phyloP scores from a whole-genome alignment of 352 stramenopile genomes.

The Globisporangium paroecandrum region DNA sequence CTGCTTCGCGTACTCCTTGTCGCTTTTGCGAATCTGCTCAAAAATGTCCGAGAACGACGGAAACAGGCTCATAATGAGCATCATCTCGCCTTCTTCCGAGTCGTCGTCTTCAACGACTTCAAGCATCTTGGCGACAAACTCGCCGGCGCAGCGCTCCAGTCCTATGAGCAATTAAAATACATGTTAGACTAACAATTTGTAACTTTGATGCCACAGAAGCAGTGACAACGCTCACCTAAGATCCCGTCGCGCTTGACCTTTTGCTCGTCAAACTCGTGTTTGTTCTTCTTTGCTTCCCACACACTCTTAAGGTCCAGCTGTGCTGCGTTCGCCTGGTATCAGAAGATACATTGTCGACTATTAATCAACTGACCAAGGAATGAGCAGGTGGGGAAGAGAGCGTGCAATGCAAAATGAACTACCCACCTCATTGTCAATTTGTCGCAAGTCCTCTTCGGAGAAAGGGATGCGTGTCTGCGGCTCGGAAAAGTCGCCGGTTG shows the following conservation, averaged over 20 bases:
- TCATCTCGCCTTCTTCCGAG: conserved; percentile 73
- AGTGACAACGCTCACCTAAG: conserved; percentile 38
- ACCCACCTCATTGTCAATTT: conserved; percentile 65
- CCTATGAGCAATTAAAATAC: conserved; percentile 22
- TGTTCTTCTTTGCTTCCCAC: conserved; percentile 70
- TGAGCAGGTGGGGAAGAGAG: conserved; percentile 12
- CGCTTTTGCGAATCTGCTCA: conserved; percentile 71
- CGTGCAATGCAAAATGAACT: not conserved
- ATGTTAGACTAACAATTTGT: not conserved
- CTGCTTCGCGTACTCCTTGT: conserved; percentile 80
- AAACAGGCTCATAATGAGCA: conserved; percentile 82
- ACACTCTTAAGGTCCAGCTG: conserved; percentile 65
- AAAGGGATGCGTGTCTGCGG: conserved; percentile 87
- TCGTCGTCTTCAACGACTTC: conserved; percentile 79
- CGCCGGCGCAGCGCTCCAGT: conserved; percentile 80
- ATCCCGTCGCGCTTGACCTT: conserved; percentile 82
- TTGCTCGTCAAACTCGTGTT: conserved; percentile 71
- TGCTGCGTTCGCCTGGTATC: conserved; percentile 52
- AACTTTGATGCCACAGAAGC: not conserved
- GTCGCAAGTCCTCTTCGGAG: conserved; percentile 71
- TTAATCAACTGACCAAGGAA: conserved; percentile 8
- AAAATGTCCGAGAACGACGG: conserved; percentile 88
- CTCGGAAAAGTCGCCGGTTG: conserved; percentile 87
- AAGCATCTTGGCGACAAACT: conserved; percentile 86
- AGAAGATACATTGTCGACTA: not conserved